Base-by-base conservation (phyloP, 257 asterid species). In the Salvia miltiorrhiza region DNA sequence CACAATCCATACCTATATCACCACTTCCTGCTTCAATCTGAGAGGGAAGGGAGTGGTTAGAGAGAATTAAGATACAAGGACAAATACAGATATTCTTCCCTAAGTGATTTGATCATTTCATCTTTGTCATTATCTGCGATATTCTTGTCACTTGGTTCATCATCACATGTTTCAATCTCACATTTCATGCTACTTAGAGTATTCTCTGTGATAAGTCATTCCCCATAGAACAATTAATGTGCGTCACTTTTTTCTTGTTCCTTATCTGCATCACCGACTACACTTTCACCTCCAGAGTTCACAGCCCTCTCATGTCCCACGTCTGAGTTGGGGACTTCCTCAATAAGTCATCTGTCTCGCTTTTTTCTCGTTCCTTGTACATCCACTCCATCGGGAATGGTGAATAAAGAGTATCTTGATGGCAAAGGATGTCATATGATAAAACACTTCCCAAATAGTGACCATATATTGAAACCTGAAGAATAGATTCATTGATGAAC, bases 361-460 rank as follows among this genome's bases (percentile, higher is more conserved):
- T 70, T 77, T 57, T 64, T 49, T 73, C 67, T 21, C 77, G 93
- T 65, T 87, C 92, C 75, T 69, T 82, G 82, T 76, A 89, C 96
- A 90, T 70, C 85, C 85, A 81, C 78, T 89, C 97, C 96, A 88
- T 86, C 13, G 96, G 97, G 74, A 87, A 88, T 39, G 96, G 87
- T 26, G 97, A 89, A 61, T 69, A 75, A 58, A 90, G 75, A 61
- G 54, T 81, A 70, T 80, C 88, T 90, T 93, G 99, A 80, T 93
- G 99, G 79, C 99, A 93, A 65, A 93, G 93, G 80, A 93, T 93
- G 78, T 93, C 97, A 58, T 90, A 93, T 16, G 97, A 87, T 70
- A 93, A 84, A 69, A 93, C 97, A 76, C 99, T 93, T 81, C 99
- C 99, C 72, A 93, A 80, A 64, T 97, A 93, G 86, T 93, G 99